Evolutionary conservation across 148 eudicot genomes (phyloP).

Genomic region (Linanthus parryae): DNA sequence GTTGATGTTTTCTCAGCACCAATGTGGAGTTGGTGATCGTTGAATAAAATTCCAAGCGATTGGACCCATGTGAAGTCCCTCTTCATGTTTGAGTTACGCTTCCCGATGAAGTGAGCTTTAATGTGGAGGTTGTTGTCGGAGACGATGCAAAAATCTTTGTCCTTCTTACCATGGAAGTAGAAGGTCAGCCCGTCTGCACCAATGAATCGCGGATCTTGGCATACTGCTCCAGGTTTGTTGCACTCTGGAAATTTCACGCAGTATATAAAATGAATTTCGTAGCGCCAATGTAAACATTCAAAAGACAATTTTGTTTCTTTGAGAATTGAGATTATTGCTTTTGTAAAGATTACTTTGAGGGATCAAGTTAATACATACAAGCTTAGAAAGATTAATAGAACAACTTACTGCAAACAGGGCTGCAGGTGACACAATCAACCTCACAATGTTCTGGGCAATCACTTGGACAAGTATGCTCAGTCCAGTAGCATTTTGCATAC

Average conservation of each 20-base stretch:
- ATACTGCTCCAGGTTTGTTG: conserved; percentile 27
- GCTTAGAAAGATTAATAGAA: not conserved
- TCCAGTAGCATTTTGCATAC: conserved; percentile 20
- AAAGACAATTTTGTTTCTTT: not conserved
- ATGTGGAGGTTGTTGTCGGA: conserved; percentile 25
- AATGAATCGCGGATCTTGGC: conserved; percentile 27
- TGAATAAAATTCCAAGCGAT: conserved; percentile 25
- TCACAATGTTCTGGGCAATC: conserved; percentile 33
- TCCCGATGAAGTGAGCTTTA: conserved; percentile 28
- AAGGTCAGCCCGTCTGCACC: conserved; percentile 31
- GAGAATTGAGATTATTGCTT: no score
- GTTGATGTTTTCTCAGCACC: conserved; percentile 20
- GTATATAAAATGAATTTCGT: not conserved
- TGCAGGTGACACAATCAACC: conserved; percentile 51
- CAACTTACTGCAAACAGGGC: conserved; percentile 48
- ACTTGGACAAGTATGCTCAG: conserved; percentile 34
- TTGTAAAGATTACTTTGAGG: no score
- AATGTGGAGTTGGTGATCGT: conserved; percentile 16
- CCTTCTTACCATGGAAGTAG: conserved; percentile 32
- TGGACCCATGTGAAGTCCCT: conserved; percentile 43
- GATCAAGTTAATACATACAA: no score
- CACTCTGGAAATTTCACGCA: conserved; percentile 9
- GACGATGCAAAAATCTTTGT: conserved; percentile 23
- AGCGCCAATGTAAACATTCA: not conserved
- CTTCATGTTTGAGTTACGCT: conserved; percentile 14